Evolutionary conservation across 331 rosid genomes (phyloP).

Genomic region (Acacia pycnantha): DNA sequence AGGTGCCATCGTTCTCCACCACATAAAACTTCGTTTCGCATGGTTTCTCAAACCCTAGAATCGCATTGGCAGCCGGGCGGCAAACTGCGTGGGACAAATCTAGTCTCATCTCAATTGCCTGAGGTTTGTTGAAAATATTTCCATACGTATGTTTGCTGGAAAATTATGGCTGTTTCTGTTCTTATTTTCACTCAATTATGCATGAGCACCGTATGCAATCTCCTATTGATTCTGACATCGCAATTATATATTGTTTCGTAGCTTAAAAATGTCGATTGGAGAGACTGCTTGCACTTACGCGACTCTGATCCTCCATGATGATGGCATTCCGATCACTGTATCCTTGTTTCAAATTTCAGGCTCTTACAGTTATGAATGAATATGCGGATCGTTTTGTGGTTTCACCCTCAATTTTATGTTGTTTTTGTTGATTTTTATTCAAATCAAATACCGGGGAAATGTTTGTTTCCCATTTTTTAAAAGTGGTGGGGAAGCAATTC

Average conservation of each 20-base stretch:
- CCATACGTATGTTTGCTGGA: neutral
- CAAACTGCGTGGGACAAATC: neutral
- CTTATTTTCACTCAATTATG: neutral
- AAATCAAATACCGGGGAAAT: neutral
- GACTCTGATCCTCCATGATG: slow-evolving; percentile 62
- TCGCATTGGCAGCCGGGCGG: slow-evolving; percentile 10
- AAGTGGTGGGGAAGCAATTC: neutral
- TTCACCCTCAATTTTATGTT: neutral
- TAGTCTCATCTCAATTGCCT: slow-evolving; percentile 7
- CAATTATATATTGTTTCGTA: neutral
- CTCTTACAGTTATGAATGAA: neutral
- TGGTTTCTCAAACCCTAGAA: slow-evolving; percentile 33
- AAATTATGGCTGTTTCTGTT: neutral
- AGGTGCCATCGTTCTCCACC: neutral
- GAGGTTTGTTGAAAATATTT: neutral
- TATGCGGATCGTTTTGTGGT: neutral
- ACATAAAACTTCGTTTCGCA: neutral
- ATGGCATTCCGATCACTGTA: slow-evolving; percentile 62
- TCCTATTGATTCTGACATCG: neutral
- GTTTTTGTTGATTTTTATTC: neutral
- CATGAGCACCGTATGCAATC: neutral
- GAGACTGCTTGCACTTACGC: slow-evolving; percentile 76
- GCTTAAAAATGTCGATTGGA: slow-evolving; percentile 45
- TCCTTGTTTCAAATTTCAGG: neutral
- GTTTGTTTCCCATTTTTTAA: neutral